Percentiles rank a stretch among this genome's conserved stretches.
These are phyloP conservation scores for Mortierella sp. DNA, from an alignment of 371 early-diverging fungal species.

Conservation along the genomic window DNA sequence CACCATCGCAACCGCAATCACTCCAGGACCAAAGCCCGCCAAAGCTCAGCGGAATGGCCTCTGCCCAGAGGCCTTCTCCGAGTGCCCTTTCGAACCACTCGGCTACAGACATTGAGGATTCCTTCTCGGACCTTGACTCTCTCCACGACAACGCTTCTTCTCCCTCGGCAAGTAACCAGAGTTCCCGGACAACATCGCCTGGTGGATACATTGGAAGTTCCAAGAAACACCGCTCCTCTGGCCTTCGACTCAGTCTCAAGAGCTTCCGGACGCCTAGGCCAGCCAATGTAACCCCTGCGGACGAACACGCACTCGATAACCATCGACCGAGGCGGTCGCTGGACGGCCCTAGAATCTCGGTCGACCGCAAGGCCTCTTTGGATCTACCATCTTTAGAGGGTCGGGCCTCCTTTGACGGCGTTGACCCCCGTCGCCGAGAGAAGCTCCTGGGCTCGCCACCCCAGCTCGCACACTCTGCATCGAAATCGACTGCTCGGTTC, in stretches of 20 bases:
- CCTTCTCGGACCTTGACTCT: slow-evolving; percentile 42
- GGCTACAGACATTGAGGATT: slow-evolving; percentile 41
- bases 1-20: slow-evolving; percentile 11
- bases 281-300: slow-evolving; percentile 10
- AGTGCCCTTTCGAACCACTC: slow-evolving; percentile 43
- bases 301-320: slow-evolving; percentile 25
- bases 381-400: slow-evolving; percentile 23
- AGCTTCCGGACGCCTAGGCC: slow-evolving; percentile 31
- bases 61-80: slow-evolving; percentile 21
- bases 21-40: slow-evolving; percentile 2
- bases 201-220: slow-evolving; percentile 16
- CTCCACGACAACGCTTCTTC: slow-evolving; percentile 26
- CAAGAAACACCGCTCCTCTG: slow-evolving; percentile 22
- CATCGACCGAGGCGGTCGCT: slow-evolving; percentile 17
- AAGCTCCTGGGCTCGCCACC: slow-evolving; percentile 21
- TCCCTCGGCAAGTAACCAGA: slow-evolving; percentile 29
- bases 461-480: slow-evolving; percentile 31
- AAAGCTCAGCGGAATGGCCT: slow-evolving; percentile 7
- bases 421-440: slow-evolving; percentile 30
- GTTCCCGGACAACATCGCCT: slow-evolving; percentile 41
- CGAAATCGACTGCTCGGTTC: slow-evolving; percentile 38
- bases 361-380: slow-evolving; percentile 16
- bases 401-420: slow-evolving; percentile 29
- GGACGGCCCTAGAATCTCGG: slow-evolving; percentile 13
- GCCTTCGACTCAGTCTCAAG: slow-evolving; percentile 41